Base-by-base conservation (phyloP, 140 eudicot species). In the Senecio squalidus region DNA sequence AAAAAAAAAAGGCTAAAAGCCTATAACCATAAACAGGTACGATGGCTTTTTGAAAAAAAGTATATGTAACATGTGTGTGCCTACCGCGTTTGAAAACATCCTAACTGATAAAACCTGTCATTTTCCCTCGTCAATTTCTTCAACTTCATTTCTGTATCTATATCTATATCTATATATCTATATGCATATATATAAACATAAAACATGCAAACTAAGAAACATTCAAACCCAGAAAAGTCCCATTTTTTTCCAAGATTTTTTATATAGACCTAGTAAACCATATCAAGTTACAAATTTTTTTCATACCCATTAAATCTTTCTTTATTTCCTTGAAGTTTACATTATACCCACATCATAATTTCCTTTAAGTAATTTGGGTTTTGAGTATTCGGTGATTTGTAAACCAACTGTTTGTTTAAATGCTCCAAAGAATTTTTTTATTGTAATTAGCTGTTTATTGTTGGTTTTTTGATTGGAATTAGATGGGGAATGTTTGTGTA, bases 401-500 rank as follows among this genome's bases (percentile, higher is more conserved):
- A 70, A 69, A 52, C 56, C 64, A 70, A 11, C 23, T 70, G 71
- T 34, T 64, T 34, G 60, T 24, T 54, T 17, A 71, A 1, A 71
- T 33, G 76, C 34, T 45, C 15, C 7, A 6, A 31, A 47, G 50
- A 46, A 36, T 38, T 62, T 21, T 1, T 47, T 67, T 48, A 3
- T 14, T 31, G 64, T 53, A 62, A 52, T 22, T 31, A 41, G 63
- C 34, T 6, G 11, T 23, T 8, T 62, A 22, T 43, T 16, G 0
- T 52, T 33, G 24, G n/a, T 18, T 3, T 13, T 36, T 9, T 39
- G 26, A 18, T 61, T 31, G 34, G 14, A 70, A 9, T 39, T 58
- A 73, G 63, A 89, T 89, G 97, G 97, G 97, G 38, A 85, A 85
- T 53, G 75, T 62, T 28, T 72, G 97, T 64, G 79, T 82, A 43